A percentile compares a stretch with the other conserved stretches of the same genome.
phyloP scores from a whole-genome alignment of 768 basidiomycete genomes.

The Hysterangium stoloniferum region DNA sequence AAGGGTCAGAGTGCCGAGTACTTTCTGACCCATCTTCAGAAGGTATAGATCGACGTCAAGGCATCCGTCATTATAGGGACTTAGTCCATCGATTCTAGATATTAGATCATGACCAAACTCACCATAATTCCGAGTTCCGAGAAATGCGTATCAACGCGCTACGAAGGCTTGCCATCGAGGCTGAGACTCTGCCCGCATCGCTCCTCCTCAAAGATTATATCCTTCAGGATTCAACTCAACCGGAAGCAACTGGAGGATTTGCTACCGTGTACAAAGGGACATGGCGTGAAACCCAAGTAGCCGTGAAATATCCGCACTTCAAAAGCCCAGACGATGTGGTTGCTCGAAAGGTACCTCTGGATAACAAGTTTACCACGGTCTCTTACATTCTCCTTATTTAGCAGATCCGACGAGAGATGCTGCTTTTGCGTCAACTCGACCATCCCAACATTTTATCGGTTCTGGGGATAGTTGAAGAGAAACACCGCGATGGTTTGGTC shows the following conservation, averaged over 20 bases:
- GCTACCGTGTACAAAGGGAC: not conserved
- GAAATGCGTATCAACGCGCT: constrained; percentile 1
- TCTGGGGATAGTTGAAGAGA: too few relatives aligned
- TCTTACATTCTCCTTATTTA: not conserved
- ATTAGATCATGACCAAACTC: too few relatives aligned
- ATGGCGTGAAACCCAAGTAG: not conserved
- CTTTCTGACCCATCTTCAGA: too few relatives aligned
- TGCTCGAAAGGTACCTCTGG: not conserved
- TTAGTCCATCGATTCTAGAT: too few relatives aligned
- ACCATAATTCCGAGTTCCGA: not conserved
- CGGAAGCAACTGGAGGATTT: not conserved
- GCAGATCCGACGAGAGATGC: not conserved
- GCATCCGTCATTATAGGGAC: too few relatives aligned
- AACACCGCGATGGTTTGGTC: not conserved
- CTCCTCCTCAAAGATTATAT: not conserved
- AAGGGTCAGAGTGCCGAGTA: too few relatives aligned
- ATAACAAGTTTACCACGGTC: not conserved
- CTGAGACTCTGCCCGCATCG: not conserved
- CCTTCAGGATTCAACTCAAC: not conserved
- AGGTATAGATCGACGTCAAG: too few relatives aligned
- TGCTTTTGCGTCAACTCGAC: constrained; percentile 1
- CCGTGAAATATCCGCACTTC: not conserved
- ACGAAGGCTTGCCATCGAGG: not conserved
- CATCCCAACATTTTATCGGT: not conserved
- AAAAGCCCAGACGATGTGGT: not conserved